Evolutionary conservation across 495 filamentous ascomycete genomes (phyloP), one percentile per base, ranked within the genome.

Genomic region (Aspergillus cavernicola): DNA sequence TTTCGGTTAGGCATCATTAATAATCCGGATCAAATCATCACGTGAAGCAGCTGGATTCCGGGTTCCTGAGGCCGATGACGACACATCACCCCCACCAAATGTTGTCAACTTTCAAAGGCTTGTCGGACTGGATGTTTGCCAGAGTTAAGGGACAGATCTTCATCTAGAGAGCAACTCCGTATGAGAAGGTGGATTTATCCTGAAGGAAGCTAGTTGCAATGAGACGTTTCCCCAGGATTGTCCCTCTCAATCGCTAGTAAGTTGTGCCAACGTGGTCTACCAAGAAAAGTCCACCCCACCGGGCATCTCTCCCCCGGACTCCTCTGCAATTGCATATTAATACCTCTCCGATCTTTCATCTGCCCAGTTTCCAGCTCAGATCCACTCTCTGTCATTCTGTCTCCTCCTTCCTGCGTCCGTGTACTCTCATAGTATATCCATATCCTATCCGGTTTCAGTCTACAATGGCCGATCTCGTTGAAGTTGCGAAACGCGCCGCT

Each of bases 401-500:
- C 18, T 35, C 26, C 23, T 55, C 41, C 36, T 54, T 53, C 52
- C 53, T 45, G 42, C 43, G 33, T 59, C 56, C 52, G 41, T 55
- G 29, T 35, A 45, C 45, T 42, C 60, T 51, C 20, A 38, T 32
- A 20, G 31, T 50, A 43, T 29, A 33, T 48, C 51, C 32, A 20
- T 24, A 6, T 12, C 35, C 48, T 46, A 19, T 45, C 42, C 65
- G 61, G 45, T 52, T 52, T 36, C 65, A 66, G 43, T 64, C 66
- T 57, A 71, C 66, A 39, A 77, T 75, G 72, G 29, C 65, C 31
- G 62, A 57, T 46, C 55, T 64, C 39, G 65, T 97, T 64, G 95
- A 98, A 74, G 72, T 74, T 11, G 86, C 93, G 48, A 98, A 98
- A 75, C 83, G 84, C 46, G 80, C 80, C 13, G 93, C 93, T 60